phyloP scores from a whole-genome alignment of 306 rosid species.

The Begonia peltatifolia region DNA sequence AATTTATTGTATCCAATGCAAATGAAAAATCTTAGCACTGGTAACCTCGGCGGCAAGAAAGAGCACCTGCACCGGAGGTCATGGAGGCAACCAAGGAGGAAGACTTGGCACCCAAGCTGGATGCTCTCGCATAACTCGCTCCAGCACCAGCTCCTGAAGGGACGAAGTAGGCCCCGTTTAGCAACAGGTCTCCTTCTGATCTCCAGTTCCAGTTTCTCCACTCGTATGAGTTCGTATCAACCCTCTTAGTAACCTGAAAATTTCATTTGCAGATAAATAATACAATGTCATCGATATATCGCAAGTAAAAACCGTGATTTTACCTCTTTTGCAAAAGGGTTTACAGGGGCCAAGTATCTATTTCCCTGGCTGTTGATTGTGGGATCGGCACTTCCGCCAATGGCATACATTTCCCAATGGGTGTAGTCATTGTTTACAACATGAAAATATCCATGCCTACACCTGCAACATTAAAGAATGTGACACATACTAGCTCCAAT shows the following conservation, averaged over 20 bases:
- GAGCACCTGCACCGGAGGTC: conserved; percentile 69
- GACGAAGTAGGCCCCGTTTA: conserved; percentile 84
- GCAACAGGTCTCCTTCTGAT: conserved; percentile 83
- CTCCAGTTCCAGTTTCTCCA: conserved; percentile 98
- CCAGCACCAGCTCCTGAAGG: conserved; percentile 75
- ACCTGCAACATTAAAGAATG: conserved; percentile 37
- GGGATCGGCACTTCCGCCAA: conserved; percentile 95
- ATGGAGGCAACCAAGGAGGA: conserved; percentile 66
- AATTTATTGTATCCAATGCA: neutral
- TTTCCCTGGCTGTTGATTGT: conserved; percentile 98
- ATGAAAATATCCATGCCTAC: conserved; percentile 96
- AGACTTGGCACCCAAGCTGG: conserved; percentile 94
- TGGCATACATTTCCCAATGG: conserved; percentile 98
- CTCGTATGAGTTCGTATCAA: conserved; percentile 13
- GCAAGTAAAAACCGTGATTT: too few species aligned
- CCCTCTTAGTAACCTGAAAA: conserved; percentile 78
- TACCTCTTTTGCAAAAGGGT: conserved; percentile 86
- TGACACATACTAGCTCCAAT: neutral
- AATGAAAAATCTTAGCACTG: conserved; percentile 31
- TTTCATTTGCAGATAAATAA: too few species aligned
- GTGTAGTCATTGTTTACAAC: conserved; percentile 98
- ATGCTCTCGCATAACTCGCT: conserved; percentile 91
- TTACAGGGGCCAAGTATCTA: conserved; percentile 76
- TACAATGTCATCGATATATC: too few species aligned
- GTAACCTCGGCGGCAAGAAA: conserved; percentile 46